Base-by-base conservation (phyloP, 768 basidiomycete genomes). In the Rhizopogon vulgaris region DNA sequence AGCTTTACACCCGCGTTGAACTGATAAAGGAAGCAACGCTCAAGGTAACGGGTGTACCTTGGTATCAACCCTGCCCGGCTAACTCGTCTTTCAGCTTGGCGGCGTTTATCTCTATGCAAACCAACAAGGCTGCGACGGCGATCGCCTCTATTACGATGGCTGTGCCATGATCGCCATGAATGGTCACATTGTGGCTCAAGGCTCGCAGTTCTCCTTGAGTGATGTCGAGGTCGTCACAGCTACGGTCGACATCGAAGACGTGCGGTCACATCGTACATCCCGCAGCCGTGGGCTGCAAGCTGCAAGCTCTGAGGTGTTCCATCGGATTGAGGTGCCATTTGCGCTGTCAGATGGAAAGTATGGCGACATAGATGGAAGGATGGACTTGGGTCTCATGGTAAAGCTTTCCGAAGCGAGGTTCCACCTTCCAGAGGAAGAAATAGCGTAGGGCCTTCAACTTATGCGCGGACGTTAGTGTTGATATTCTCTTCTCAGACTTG, bases 61-160 rank as follows among this genome's bases (percentile, higher is more conserved):
- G 12, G 5, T 51, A 15, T 24, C 11, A 30, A n/a, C 6, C 36
- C 9, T 32, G 6, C 17, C n/a, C 5, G 22, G 25, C 25, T 38
- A n/a, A 15, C 24, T 9, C n/a, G 3, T 30, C 38, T 38, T 37
- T 7, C 58, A 97, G 95, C 80, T 94, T 34, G 96, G 96, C 9
- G 96, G 96, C 2, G 83, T 97, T 48, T 99, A 99, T 69, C 79
- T 99, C 6, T 99, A 99, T 61, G 92, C 96, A 8, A 99, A 99
- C 65, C 96, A 99, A 62, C 95, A 96, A 74, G 96, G 96, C 5
- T 99, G 96, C 63, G 96, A 99, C 61, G 96, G 96, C 1, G 96
- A 99, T 66, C 82, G 96, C 28, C 77, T 98, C 0, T 99, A 98
- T 74, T 99, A 97, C 65, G 96, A 99, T 59, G 96, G 96, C 28